Percentiles rank a stretch among this genome's conserved stretches.
These are phyloP conservation scores for Mesotaenium endlicherianum DNA, from an alignment of 139 green algal genomes.

Conservation along the genomic window DNA sequence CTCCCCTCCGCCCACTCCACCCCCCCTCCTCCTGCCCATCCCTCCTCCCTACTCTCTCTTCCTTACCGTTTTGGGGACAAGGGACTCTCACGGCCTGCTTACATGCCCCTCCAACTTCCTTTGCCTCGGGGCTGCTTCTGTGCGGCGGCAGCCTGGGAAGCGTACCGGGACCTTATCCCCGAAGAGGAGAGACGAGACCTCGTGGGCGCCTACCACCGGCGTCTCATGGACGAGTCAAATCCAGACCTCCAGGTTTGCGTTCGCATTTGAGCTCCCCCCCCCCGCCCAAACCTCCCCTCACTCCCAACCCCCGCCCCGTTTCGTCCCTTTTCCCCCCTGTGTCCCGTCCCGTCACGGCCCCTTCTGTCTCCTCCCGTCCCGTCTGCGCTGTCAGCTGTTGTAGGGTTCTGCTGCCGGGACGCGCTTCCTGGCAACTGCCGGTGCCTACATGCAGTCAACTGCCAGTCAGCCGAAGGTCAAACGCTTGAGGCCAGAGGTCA, in stretches of 20 bases:
- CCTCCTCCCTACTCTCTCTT: not conserved
- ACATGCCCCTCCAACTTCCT: not conserved
- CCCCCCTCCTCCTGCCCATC: no score
- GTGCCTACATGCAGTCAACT: no score
- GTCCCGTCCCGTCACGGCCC: no score
- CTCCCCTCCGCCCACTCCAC: not conserved
- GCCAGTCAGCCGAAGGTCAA: no score
- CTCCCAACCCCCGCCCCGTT: no score
- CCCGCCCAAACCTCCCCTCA: not conserved
- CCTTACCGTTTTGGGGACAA: not conserved
- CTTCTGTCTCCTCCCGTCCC: not conserved
- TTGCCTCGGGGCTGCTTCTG: not conserved
- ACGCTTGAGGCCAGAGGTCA: no score
- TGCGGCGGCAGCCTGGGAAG: constrained; percentile 29
- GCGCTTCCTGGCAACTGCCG: no score
- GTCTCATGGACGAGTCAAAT: constrained; percentile 35
- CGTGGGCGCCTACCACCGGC: constrained; percentile 41
- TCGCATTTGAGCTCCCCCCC: not conserved
- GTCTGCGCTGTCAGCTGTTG: no score
- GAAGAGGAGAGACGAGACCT: constrained; percentile 19
- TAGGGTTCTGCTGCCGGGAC: no score
- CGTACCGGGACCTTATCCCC: constrained; percentile 31
- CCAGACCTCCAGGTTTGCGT: constrained; percentile 3
- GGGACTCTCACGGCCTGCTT: not conserved
- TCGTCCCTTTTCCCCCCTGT: no score